These are phyloP conservation scores for Gynostemma pentaphyllum DNA, from an alignment of 306 rosid species.

Conservation along the genomic window DNA sequence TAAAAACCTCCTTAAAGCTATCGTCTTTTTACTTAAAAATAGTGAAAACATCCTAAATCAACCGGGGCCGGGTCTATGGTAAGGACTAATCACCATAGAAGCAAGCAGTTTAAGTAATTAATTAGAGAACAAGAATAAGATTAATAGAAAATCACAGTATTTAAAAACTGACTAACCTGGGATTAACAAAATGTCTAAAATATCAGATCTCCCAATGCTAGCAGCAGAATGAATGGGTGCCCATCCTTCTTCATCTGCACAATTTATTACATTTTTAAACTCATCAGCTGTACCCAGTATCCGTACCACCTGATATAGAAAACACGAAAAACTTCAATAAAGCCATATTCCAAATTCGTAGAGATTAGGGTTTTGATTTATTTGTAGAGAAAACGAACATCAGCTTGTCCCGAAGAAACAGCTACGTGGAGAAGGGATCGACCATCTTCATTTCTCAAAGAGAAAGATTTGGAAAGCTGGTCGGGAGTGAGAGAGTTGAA, in stretches of 20 bases:
- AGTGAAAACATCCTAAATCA: background rate
- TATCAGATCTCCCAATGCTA: conserved; percentile 58
- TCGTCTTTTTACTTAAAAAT: background rate
- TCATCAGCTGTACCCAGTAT: conserved; percentile 38
- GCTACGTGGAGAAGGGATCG: conserved; percentile 86
- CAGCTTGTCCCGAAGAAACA: conserved; percentile 48
- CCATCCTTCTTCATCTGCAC: conserved; percentile 92
- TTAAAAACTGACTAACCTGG: conserved; percentile 24
- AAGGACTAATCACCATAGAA: background rate
- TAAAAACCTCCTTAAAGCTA: background rate
- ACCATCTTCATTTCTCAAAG: conserved; percentile 60
- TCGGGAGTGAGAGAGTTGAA: conserved; percentile 33
- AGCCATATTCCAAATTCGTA: too few species aligned
- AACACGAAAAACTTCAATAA: background rate
- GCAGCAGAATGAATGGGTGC: conserved; percentile 86
- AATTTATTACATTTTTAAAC: conserved; percentile 34
- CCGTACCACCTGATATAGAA: conserved; percentile 50
- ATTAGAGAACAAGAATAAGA: background rate
- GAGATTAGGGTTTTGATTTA: too few species aligned
- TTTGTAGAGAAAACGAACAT: conserved; percentile 28
- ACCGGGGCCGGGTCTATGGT: background rate
- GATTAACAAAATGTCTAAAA: conserved; percentile 43
- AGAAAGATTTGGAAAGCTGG: conserved; percentile 40
- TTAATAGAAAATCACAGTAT: background rate
- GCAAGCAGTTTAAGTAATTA: background rate